These are phyloP conservation scores for Pisolithus tinctorius DNA, from an alignment of 768 basidiomycete species.

Conservation along the genomic window DNA sequence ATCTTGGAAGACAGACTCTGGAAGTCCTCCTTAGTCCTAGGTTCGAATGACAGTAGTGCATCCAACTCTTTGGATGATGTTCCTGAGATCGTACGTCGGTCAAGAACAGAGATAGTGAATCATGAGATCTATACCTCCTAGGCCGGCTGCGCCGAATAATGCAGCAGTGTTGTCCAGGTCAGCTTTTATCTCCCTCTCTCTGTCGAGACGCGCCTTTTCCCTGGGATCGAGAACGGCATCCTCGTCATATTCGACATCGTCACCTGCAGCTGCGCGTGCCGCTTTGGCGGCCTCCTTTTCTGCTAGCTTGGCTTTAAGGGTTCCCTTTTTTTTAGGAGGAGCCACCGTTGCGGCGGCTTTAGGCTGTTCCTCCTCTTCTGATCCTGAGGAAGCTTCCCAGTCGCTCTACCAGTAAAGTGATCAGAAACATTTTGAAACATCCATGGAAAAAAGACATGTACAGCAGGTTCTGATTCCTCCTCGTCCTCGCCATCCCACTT, in stretches of 20 bases:
- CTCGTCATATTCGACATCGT: constrained; percentile 53
- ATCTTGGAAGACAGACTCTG: constrained; percentile 64
- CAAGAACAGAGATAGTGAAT: not conserved
- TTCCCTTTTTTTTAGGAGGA: constrained; percentile 88
- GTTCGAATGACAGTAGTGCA: constrained; percentile 67
- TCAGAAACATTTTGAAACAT: not conserved
- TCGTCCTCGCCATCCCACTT: constrained; percentile 94
- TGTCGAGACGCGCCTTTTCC: constrained; percentile 70
- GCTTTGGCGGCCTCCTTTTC: constrained; percentile 83
- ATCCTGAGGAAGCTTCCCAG: constrained; percentile 79
- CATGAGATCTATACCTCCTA: constrained; percentile 45
- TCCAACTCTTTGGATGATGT: constrained; percentile 66
- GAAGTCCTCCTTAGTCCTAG: constrained; percentile 89
- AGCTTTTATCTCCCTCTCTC: constrained; percentile 75
- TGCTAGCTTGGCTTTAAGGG: constrained; percentile 84
- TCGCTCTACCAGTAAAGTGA: constrained; percentile 57
- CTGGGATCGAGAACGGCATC: constrained; percentile 74
- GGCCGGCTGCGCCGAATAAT: constrained; percentile 64
- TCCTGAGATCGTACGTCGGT: constrained; percentile 31
- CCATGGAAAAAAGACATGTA: constrained; percentile 30
- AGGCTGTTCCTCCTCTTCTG: constrained; percentile 56
- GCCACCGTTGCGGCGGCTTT: constrained; percentile 43
- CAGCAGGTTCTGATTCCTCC: constrained; percentile 71
- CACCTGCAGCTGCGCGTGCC: constrained; percentile 35
- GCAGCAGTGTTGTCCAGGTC: constrained; percentile 83